These are phyloP conservation scores for Hordeum marinum DNA, from an alignment of 176 grass and related monocot genomes.

Conservation along the genomic window DNA sequence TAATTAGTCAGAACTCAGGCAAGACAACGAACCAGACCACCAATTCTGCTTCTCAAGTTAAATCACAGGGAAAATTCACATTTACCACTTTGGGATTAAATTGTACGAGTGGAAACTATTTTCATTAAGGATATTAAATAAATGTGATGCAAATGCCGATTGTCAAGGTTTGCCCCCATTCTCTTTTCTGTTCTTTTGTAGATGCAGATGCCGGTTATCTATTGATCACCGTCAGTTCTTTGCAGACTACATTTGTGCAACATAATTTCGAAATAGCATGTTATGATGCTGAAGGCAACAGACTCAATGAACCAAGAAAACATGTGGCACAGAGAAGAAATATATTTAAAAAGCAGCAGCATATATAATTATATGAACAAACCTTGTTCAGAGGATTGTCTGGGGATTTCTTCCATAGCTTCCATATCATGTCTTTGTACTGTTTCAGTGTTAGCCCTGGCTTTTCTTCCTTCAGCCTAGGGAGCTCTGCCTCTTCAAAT, in stretches of 20 bases:
- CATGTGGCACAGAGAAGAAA: background rate
- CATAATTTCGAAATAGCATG: background rate
- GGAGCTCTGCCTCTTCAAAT: constrained; percentile 94
- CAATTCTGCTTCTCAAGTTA: background rate
- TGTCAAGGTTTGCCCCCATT: background rate
- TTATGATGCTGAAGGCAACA: background rate
- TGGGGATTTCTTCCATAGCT: constrained; percentile 98
- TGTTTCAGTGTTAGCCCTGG: constrained; percentile 83
- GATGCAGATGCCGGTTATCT: background rate
- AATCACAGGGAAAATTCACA: background rate
- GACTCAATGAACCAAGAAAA: background rate
- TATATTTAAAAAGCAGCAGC: background rate
- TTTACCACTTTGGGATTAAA: background rate
- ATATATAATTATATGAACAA: background rate
- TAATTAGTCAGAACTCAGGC: background rate
- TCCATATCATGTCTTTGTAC: constrained; percentile 99
- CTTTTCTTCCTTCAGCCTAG: constrained; percentile 97
- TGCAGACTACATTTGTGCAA: background rate
- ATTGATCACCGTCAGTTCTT: background rate
- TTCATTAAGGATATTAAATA: background rate
- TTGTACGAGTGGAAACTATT: background rate
- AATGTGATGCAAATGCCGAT: background rate
- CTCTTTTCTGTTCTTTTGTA: background rate
- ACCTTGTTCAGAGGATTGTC: constrained; percentile 99
- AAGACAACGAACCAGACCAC: background rate